Evolutionary conservation across 768 basidiomycete genomes (phyloP).

Genomic region (Lactifluus subvellereus): DNA sequence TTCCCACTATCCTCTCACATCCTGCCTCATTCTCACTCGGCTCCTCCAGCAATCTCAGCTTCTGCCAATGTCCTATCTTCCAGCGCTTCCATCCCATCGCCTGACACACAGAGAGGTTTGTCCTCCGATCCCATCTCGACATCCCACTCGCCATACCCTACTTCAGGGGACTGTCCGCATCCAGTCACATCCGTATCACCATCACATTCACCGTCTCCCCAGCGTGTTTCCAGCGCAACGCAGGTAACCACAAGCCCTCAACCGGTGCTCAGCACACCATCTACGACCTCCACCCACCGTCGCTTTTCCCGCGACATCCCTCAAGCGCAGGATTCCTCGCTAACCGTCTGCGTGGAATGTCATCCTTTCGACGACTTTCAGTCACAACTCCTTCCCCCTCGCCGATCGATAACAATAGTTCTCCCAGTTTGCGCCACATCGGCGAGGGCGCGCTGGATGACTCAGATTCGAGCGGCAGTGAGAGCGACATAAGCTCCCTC

Average conservation of each 20-base stretch:
- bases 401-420: constrained; percentile 33
- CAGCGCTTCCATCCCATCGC: constrained; percentile 21
- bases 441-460: constrained; percentile 77
- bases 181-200: constrained; percentile 1
- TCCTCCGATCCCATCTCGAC: constrained; percentile 30
- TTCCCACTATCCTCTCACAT: constrained; percentile 25
- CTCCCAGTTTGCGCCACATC: constrained; percentile 49
- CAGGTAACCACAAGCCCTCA: constrained; percentile 18
- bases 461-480: constrained; percentile 55
- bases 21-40: constrained; percentile 37
- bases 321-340: constrained; percentile 17
- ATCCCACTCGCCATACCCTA: constrained; percentile 2
- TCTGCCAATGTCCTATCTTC: constrained; percentile 26
- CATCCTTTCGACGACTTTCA: constrained; percentile 43
- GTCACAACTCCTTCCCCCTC: constrained; percentile 34
- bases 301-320: constrained; percentile 21
- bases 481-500: constrained; percentile 23
- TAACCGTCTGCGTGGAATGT: constrained; percentile 26
- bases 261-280: constrained; percentile 16
- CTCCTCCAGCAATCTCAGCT: constrained; percentile 37
- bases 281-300: constrained; percentile 11
- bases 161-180: constrained; percentile 13
- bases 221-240: constrained; percentile 9
- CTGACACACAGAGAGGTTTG: constrained; percentile 22
- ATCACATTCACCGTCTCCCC: constrained; percentile 23